Conservation (phyloP, 1,284 basidiomycete species). For the Moesziomyces parantarcticus region DNA sequence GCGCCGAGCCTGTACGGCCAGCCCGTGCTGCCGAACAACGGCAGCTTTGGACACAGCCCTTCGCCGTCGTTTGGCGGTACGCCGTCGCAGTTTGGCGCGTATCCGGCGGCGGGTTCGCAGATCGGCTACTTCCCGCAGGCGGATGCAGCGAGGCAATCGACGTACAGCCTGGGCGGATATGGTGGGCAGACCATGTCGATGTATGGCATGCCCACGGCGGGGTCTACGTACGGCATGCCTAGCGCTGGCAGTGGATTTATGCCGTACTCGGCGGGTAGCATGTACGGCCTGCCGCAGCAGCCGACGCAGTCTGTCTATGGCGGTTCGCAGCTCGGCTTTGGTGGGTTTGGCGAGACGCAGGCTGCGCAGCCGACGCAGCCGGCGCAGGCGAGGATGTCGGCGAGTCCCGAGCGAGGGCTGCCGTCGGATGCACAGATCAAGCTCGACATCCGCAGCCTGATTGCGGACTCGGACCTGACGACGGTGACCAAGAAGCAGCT, state of each 20-base stretch:
- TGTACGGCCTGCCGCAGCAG: constrained; percentile 47
- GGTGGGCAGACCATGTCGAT: constrained; percentile 57
- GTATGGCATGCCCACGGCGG: constrained; percentile 38
- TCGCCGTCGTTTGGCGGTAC: constrained; percentile 50
- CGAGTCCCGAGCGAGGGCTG: constrained; percentile 14
- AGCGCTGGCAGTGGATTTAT: constrained; percentile 39
- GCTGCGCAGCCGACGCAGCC: constrained; percentile 13
- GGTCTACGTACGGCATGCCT: constrained; percentile 32
- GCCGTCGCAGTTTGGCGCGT: constrained; percentile 40
- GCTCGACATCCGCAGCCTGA: constrained; percentile 56
- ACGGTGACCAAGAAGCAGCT: constrained; percentile 63
- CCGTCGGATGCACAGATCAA: constrained; percentile 60
- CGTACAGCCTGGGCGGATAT: constrained; percentile 49
- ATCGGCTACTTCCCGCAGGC: constrained; percentile 41
- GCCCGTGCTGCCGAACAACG: constrained; percentile 38
- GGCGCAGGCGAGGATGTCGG: constrained; percentile 15
- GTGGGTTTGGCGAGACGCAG: constrained; percentile 10
- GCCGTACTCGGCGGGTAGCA: constrained; percentile 42
- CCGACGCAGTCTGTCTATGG: constrained; percentile 47
- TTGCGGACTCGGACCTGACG: constrained; percentile 57
- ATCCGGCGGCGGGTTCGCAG: constrained; percentile 35
- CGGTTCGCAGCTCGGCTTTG: constrained; percentile 39
- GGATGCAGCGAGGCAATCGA: constrained; percentile 48
- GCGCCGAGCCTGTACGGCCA: constrained; percentile 54
- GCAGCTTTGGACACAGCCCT: constrained; percentile 53